Base-by-base conservation (phyloP, 805 yeast species). In the Pichia insulana region DNA sequence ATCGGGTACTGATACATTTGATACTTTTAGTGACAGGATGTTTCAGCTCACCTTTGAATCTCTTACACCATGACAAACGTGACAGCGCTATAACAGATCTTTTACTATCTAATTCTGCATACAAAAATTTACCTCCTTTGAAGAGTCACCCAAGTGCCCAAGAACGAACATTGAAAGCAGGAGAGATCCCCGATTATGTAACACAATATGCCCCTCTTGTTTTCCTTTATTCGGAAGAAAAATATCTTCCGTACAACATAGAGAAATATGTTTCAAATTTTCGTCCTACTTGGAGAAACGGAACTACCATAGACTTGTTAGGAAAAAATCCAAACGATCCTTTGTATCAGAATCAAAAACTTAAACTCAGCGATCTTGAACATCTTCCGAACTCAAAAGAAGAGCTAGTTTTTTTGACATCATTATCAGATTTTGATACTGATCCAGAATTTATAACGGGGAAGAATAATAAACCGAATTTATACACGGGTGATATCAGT, bases 371-470 rank as follows among this genome's bases (percentile, higher is more conserved):
- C 53, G 52, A 67, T 19, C 65, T 52, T 59, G 61, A 52, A 44
- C 49, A 59, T 48, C 55, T 74, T 40, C 67, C 63, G 45, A 30
- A 52, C 55, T 40, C 42, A 13, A 45, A 35, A 2, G 61, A 62
- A 3, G 44, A 51, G 4, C 59, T 64, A 11, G 58, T 83, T 1
- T 88, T 63, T 53, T 49, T 90, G 62, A 78, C 87, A 1, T 69
- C 92, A 13, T 63, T 75, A 44, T 70, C 74, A 18, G 94, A 88
- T 54, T 89, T 88, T 58, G 77, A 72, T 42, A 59, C 54, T 13
- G 76, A 76, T 47, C 96, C 96, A 0, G 81, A 78, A 17, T 90
- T 95, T 95, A 70, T 90, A 41, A 81, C 95, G 0, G 96, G 96
- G 0, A 53, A 52, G 20, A 57, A 65, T 18, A 82, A 82, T 53